Evolutionary conservation across 208 protist genomes (phyloP), one percentile per base, ranked within the genome.

Genomic region (Trypanosoma lewisi): DNA sequence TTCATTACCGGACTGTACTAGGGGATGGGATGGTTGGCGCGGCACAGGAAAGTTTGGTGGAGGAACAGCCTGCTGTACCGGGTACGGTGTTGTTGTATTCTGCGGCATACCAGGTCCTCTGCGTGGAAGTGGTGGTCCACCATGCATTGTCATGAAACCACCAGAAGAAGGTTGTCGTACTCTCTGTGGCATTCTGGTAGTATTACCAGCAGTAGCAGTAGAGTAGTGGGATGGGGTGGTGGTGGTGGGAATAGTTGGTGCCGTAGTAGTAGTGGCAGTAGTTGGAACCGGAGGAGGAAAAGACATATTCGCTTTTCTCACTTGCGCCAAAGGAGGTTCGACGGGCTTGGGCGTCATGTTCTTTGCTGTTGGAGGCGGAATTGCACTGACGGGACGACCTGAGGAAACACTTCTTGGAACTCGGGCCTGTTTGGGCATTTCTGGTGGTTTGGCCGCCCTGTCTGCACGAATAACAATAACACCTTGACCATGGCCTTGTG

Each of bases 381-480:
- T 27, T 44, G 52, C 21, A 34, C 8, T 57, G 11, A 12, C 75
- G 52, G 60, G 63, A 75, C 25, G 78, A 66, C 19, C 74, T 75
- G 51, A 56, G 55, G 71, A 67, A 21, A 41, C 64, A 57, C 84
- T 89, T 42, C 80, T 75, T 4, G 83, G 82, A 14, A 91, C 73
- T 23, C 56, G 69, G 23, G 84, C 48, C 66, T 91, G 84, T n/a
- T 63, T 70, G 9, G 48, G 41, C 65, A 82, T 54, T 39, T 91
- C 85, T 25, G 28, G 49, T n/a, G 84, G 88, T 62, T 78, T 73
- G 41, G 83, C 72, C 2, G 88, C 88, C 36, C 59, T 79, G 5
- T 85, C 71, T 11, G 83, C 88, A 6, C 77, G 70, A 37, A 94
- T 94, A 0, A 78, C 83, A 60, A 94, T 80, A 21, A 83, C 62